Conservation (phyloP, 2,329 filamentous ascomycete genomes). For the Diplocarpon mali region DNA sequence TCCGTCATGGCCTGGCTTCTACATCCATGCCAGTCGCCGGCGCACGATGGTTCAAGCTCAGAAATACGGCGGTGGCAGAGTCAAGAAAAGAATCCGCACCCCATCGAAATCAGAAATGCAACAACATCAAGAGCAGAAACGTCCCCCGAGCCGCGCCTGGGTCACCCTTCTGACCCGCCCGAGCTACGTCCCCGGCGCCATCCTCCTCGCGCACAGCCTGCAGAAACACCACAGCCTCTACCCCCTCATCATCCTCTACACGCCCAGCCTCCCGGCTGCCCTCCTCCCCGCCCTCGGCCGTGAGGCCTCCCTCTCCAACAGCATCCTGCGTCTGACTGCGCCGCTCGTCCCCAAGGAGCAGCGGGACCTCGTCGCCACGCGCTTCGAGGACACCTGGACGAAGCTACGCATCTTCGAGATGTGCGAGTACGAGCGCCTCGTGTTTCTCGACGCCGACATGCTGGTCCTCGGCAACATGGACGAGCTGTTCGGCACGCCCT, state of each 20-base stretch:
- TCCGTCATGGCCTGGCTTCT: too few relatives aligned
- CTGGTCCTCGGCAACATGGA: constrained; percentile 74
- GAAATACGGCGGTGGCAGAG: too few relatives aligned
- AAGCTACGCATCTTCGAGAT: constrained; percentile 71
- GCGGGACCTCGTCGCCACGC: constrained; percentile 54
- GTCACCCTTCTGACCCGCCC: constrained; percentile 74
- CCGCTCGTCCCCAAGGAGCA: constrained; percentile 55
- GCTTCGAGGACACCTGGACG: constrained; percentile 81
- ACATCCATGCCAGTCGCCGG: too few relatives aligned
- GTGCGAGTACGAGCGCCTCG: constrained; percentile 58
- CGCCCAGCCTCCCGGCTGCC: constrained; percentile 53
- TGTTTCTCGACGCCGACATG: constrained; percentile 82
- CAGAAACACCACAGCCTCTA: constrained; percentile 52
- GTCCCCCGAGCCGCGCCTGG: constrained; percentile 38
- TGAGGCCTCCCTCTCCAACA: constrained; percentile 53
- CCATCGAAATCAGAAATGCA: too few relatives aligned
- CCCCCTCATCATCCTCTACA: constrained; percentile 71
- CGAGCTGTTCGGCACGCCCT: constrained; percentile 66
- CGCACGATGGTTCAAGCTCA: too few relatives aligned
- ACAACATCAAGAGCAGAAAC: too few relatives aligned
- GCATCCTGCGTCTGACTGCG: constrained; percentile 54
- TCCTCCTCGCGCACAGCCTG: constrained; percentile 69
- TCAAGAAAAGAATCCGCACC: too few relatives aligned
- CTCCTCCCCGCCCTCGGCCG: constrained; percentile 39
- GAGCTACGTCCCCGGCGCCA: constrained; percentile 65